Evolutionary conservation across 768 basidiomycete genomes (phyloP).

Genomic region (Boletus subparvulus): DNA sequence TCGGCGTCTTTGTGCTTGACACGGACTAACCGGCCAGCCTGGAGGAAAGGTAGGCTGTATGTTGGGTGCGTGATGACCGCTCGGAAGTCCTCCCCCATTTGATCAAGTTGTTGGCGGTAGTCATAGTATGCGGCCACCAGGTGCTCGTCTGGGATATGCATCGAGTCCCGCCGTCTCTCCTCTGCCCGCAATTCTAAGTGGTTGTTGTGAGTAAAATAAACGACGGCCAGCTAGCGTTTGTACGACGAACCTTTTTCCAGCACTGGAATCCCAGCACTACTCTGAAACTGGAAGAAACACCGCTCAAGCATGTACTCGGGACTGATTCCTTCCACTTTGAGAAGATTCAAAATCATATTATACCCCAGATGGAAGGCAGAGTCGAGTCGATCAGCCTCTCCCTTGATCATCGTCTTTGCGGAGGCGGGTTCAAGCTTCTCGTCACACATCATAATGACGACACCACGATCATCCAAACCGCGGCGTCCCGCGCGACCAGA

Average conservation of each 20-base stretch:
- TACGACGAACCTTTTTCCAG: conserved; percentile 71
- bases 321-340: conserved; percentile 97
- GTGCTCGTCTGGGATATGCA: conserved; percentile 80
- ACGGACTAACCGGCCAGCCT: conserved; percentile 89
- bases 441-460: conserved; percentile 99
- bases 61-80: conserved; percentile 94
- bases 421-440: conserved; percentile 92
- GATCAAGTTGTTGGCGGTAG: conserved; percentile 87
- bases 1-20: conserved; percentile 83
- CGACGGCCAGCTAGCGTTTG: background rate
- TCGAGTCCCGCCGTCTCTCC: conserved; percentile 61
- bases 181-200: conserved; percentile 67
- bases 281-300: conserved; percentile 99
- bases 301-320: conserved; percentile 98
- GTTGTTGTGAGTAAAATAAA: conserved; percentile 6
- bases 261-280: conserved; percentile 82
- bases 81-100: conserved; percentile 83
- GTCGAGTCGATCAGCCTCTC: conserved; percentile 93
- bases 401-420: conserved; percentile 97
- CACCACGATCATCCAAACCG: conserved; percentile 96
- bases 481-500: conserved; percentile 96
- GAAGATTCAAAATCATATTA: conserved; percentile 98
- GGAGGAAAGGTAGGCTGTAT: conserved; percentile 92
- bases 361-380: conserved; percentile 99
- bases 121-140: conserved; percentile 90